Evolutionary conservation across 2,329 filamentous ascomycete genomes (phyloP).

Genomic region (Trichothecium roseum): DNA sequence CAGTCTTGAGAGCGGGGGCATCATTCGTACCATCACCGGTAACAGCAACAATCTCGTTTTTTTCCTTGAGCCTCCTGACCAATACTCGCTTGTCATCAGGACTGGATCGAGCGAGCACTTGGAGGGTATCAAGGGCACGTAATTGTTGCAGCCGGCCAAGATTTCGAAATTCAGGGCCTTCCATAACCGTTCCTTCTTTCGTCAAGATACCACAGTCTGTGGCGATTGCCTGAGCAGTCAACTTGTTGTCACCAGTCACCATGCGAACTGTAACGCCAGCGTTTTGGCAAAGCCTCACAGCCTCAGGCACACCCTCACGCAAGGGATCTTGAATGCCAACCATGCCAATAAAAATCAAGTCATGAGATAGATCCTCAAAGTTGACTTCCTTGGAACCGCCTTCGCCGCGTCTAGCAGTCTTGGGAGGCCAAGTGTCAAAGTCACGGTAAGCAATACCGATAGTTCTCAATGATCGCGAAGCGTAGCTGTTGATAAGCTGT

Average conservation of each 20-base stretch:
- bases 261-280: conserved; percentile 74
- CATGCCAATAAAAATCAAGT: conserved; percentile 59
- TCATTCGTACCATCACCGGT: conserved; percentile 81
- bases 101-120: conserved; percentile 64
- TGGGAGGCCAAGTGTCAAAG: conserved; percentile 76
- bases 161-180: conserved; percentile 69
- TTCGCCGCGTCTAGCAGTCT: conserved; percentile 41
- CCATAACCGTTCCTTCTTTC: conserved; percentile 59
- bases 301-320: conserved; percentile 62
- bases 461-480: conserved; percentile 68
- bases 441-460: conserved; percentile 79
- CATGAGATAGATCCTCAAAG: conserved; percentile 56
- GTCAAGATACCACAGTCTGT: conserved; percentile 68
- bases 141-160: conserved; percentile 55
- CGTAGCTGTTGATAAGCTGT: conserved; percentile 65
- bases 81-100: conserved; percentile 69
- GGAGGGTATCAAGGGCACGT: conserved; percentile 56
- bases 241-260: conserved; percentile 76
- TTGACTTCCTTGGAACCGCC: conserved; percentile 48
- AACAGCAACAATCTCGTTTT: conserved; percentile 69
- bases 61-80: conserved; percentile 59
- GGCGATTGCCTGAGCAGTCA: conserved; percentile 71
- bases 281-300: conserved; percentile 61
- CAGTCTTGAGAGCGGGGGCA: conserved; percentile 69
- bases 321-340: conserved; percentile 78